phyloP scores from a whole-genome alignment of 176 grass and related monocot genomes.

The Carex parvula region DNA sequence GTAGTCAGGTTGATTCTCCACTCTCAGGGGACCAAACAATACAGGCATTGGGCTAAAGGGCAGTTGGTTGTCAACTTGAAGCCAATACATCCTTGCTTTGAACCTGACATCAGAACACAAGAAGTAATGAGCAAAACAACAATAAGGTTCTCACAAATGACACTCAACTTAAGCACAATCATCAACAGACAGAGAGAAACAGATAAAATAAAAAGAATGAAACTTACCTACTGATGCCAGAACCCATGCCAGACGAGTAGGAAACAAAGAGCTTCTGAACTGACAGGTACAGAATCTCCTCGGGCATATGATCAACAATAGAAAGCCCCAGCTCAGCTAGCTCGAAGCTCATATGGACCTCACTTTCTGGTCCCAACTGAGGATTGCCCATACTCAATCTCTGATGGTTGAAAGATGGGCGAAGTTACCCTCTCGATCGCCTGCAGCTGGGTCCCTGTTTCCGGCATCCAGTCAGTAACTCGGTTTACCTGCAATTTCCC shows the following conservation, averaged over 20 bases:
- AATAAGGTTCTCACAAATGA: conserved; percentile 18
- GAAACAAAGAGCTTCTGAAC: conserved; percentile 80
- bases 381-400: conserved; percentile 59
- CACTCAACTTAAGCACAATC: neutral
- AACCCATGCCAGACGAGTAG: conserved; percentile 94
- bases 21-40: conserved; percentile 68
- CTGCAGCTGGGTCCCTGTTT: conserved; percentile 47
- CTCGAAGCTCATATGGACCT: conserved; percentile 92
- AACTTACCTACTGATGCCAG: conserved; percentile 77
- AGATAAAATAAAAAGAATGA: neutral
- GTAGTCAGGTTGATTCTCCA: conserved; percentile 64
- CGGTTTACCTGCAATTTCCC: conserved; percentile 60
- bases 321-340: conserved; percentile 71
- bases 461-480: conserved; percentile 88
- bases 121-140: conserved; percentile 18
- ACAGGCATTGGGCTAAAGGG: conserved; percentile 96
- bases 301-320: conserved; percentile 94
- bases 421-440: conserved; percentile 51
- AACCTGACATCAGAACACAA: conserved; percentile 47
- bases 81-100: conserved; percentile 74
- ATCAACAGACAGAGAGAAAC: neutral
- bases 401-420: conserved; percentile 66
- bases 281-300: conserved; percentile 90
- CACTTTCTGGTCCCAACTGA: conserved; percentile 55
- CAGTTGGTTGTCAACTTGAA: conserved; percentile 91